Evolutionary conservation across 164 flowering plant species (phyloP).

Genomic region (Vitis rotundifolia): DNA sequence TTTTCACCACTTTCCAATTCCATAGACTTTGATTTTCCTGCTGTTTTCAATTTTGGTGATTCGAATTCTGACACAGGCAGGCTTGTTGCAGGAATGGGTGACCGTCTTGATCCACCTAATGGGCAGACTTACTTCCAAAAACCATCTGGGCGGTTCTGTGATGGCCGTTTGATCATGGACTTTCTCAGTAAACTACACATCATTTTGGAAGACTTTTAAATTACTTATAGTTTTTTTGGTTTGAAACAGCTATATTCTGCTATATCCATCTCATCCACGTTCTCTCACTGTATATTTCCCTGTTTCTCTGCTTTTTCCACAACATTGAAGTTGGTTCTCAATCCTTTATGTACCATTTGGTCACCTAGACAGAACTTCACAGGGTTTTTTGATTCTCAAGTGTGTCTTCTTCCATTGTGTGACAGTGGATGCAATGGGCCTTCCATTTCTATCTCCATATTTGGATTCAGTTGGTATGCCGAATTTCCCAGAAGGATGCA

Average conservation of each 20-base stretch:
- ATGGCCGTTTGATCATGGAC: conserved; percentile 71
- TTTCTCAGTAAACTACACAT: conserved; percentile 18
- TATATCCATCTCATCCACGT: neutral
- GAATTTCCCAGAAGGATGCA: conserved; percentile 69
- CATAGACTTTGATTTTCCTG: conserved; percentile 44
- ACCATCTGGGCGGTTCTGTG: conserved; percentile 65
- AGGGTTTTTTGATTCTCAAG: too few species aligned
- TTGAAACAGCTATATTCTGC: neutral
- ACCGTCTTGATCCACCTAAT: conserved; percentile 46
- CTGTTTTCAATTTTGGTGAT: conserved; percentile 73
- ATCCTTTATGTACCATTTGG: too few species aligned
- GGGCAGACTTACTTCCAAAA: conserved; percentile 48
- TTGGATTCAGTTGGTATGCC: conserved; percentile 81
- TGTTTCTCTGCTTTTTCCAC: too few species aligned
- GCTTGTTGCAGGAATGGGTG: conserved; percentile 46
- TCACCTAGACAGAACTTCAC: too few species aligned
- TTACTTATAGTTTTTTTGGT: too few species aligned
- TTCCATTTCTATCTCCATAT: conserved; percentile 80
- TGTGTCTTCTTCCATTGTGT: neutral
- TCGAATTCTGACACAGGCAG: conserved; percentile 76
- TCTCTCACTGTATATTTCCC: too few species aligned
- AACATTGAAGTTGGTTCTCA: too few species aligned
- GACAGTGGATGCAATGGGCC: conserved; percentile 84
- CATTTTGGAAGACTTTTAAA: too few species aligned
- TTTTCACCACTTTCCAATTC: conserved; percentile 15